Evolutionary conservation across 1,284 basidiomycete genomes (phyloP).

Genomic region (Thecaphora thlaspeos): DNA sequence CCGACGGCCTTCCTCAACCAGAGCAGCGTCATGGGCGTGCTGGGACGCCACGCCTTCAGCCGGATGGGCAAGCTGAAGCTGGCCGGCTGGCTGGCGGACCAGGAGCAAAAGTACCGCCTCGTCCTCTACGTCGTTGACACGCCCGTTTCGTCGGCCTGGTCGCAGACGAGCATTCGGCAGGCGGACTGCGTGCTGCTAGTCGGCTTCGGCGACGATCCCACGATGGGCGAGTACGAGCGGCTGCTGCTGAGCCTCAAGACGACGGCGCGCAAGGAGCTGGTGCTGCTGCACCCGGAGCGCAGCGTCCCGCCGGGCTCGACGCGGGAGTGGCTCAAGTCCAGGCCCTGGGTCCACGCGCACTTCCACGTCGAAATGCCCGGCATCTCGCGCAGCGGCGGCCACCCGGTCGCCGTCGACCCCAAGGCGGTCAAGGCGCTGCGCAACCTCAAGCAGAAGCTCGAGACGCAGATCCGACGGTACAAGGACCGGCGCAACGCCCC

Average conservation of each 20-base stretch:
- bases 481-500: slow-evolving; percentile 19
- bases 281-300: slow-evolving; percentile 88
- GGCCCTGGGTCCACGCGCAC: slow-evolving; percentile 91
- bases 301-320: slow-evolving; percentile 88
- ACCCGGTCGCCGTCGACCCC: slow-evolving; percentile 67
- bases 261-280: slow-evolving; percentile 92
- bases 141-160: slow-evolving; percentile 54
- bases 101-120: slow-evolving; percentile 54
- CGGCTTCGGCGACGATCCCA: slow-evolving; percentile 76
- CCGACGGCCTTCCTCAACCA: slow-evolving; percentile 52
- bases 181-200: slow-evolving; percentile 95
- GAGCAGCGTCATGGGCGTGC: slow-evolving; percentile 53
- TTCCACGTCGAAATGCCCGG: slow-evolving; percentile 82
- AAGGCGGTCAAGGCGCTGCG: slow-evolving; percentile 78
- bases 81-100: slow-evolving; percentile 55
- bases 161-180: slow-evolving; percentile 61
- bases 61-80: slow-evolving; percentile 58
- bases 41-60: slow-evolving; percentile 54
- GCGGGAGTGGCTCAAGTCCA: slow-evolving; percentile 91
- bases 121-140: slow-evolving; percentile 57
- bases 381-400: slow-evolving; percentile 54
- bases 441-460: slow-evolving; percentile 80
- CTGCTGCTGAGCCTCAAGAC: slow-evolving; percentile 85
- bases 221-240: slow-evolving; percentile 86
- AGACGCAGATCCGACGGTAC: slow-evolving; percentile 79